Evolutionary conservation across 2,329 filamentous ascomycete species (phyloP).

Genomic region (Venturia pyrina): DNA sequence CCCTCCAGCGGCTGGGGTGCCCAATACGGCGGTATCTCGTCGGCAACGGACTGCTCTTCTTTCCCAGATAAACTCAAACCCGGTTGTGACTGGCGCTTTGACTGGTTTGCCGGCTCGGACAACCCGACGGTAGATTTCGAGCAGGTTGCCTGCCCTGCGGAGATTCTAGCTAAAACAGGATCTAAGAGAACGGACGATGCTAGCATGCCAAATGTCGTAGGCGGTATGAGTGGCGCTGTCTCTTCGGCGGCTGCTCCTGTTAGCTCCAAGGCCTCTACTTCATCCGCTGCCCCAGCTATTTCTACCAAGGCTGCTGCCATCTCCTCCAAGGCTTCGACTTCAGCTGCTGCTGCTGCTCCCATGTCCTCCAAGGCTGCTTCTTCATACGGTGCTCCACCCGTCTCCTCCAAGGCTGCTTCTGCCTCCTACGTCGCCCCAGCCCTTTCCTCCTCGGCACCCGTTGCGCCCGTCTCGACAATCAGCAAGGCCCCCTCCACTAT

Average conservation of each 20-base stretch:
- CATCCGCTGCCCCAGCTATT: background rate
- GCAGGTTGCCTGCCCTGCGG: constrained; percentile 46
- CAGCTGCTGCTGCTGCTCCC: background rate
- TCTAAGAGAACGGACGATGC: background rate
- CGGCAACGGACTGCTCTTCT: constrained; percentile 40
- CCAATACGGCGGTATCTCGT: constrained; percentile 48
- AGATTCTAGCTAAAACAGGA: constrained; percentile 29
- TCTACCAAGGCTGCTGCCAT: background rate
- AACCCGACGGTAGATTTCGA: constrained; percentile 47
- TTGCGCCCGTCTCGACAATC: background rate
- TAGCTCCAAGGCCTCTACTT: background rate
- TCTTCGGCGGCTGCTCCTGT: background rate
- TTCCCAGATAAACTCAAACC: constrained; percentile 43
- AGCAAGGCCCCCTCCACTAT: background rate
- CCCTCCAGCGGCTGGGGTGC: constrained; percentile 43
- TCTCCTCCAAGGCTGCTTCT: background rate
- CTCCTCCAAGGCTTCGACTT: background rate
- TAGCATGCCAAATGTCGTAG: background rate
- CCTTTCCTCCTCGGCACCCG: background rate
- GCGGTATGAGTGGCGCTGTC: background rate
- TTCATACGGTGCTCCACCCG: background rate
- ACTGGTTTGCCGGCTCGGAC: constrained; percentile 51
- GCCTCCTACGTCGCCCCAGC: background rate
- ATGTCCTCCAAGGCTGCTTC: background rate
- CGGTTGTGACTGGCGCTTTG: constrained; percentile 54